Base-by-base conservation (phyloP, 148 eudicot species). In the Fagopyrum homotropicum region DNA sequence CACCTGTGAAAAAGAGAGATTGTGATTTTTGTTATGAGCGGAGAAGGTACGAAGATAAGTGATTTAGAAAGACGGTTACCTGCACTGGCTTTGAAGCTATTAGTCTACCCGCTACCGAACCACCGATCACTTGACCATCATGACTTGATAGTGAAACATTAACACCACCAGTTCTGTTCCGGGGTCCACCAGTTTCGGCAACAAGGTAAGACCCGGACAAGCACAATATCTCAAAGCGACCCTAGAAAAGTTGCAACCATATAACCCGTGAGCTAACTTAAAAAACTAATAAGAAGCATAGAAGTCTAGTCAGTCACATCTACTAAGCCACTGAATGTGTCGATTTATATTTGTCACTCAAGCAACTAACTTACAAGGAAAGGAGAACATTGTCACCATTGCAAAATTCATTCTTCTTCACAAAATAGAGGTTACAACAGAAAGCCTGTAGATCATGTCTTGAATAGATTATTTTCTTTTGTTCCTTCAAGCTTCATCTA, bases 191-290 rank as follows among this genome's bases (percentile, higher is more conserved):
- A 46, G 69, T 82, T 64, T 87, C 93, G 75, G 87, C 79, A 35
- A 89, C 79, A 81, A 89, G 81, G 84, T 86, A 89, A 30, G 91
- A 88, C 75, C 93, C 93, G 1, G 91, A 86, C 78, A 89, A 80
- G 81, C 91, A 86, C 54, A 89, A 77, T 84, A 89, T 86, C 83
- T 89, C 86, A 51, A 89, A 89, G 61, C 86, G 86, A 46, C 93
- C 93, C 93, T 89, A 56, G 70, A 77, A n/a, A 73, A 49, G 71
- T 40, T 40, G 47, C 63, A 35, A 66, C 4, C 45, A 66, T 15
- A 64, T 2, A 61, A 30, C 40, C 6, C 26, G 9, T 59, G 63
- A 17, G 63, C 29, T 57, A 22, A 30, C 9, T 57, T 9, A 59
- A 49, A 12, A 12, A 2, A 49, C 52, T 49, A 1, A 49, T 9